These are phyloP conservation scores for Allium fistulosum DNA, from an alignment of 106 monocot genomes.

Conservation along the genomic window DNA sequence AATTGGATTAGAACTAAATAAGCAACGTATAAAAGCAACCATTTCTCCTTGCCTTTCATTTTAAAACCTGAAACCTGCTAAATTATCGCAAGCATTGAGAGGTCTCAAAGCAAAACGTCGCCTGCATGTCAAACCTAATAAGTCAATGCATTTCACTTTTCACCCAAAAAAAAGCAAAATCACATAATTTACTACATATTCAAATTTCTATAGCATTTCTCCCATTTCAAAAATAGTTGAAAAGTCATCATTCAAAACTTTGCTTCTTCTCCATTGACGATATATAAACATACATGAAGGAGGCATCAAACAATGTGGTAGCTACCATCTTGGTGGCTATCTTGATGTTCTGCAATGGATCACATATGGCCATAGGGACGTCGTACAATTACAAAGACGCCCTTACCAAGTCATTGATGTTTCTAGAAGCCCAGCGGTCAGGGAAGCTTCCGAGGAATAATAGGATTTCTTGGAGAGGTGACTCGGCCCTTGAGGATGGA, in stretches of 20 bases:
- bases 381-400: slow-evolving; percentile 46
- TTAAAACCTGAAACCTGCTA: neutral
- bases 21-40: too few species aligned
- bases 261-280: neutral
- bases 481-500: slow-evolving; percentile 65
- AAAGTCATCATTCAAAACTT: neutral
- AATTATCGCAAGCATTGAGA: neutral
- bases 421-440: slow-evolving; percentile 60
- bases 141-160: neutral
- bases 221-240: neutral
- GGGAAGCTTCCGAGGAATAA: slow-evolving; percentile 41
- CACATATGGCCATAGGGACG: slow-evolving; percentile 3
- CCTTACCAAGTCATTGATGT: slow-evolving; percentile 42
- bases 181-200: neutral
- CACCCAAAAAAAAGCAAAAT: neutral
- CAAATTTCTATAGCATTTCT: neutral
- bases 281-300: slow-evolving; percentile 1
- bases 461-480: slow-evolving; percentile 68
- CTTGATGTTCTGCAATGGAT: slow-evolving; percentile 14
- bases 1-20: too few species aligned
- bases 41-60: too few species aligned
- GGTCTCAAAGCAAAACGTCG: neutral
- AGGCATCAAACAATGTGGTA: neutral
- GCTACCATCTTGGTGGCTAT: slow-evolving; percentile 13
- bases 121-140: neutral